A percentile compares a stretch with the other conserved stretches of the same genome.
These are phyloP conservation scores for Trametes hirsuta DNA, from an alignment of 1,284 basidiomycete genomes.

Conservation along the genomic window DNA sequence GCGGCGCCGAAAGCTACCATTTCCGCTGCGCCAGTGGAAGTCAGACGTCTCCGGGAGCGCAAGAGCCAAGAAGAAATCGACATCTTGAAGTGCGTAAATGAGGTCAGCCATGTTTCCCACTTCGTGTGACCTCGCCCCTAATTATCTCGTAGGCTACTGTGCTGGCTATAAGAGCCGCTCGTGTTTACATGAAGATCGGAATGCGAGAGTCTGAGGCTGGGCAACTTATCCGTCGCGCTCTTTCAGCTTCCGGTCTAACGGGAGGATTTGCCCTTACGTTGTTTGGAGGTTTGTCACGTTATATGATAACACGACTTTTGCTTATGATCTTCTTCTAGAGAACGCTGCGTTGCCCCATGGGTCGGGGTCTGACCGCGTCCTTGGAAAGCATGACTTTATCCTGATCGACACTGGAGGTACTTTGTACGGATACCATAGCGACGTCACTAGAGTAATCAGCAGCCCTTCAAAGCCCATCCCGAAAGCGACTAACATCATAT, in stretches of 20 bases:
- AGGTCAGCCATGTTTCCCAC: constrained; percentile 48
- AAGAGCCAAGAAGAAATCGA: constrained; percentile 75
- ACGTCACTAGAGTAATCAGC: constrained; percentile 71
- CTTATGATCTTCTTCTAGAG: constrained; percentile 45
- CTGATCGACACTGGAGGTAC: constrained; percentile 79
- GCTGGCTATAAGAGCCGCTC: constrained; percentile 71
- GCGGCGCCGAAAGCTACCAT: constrained; percentile 47
- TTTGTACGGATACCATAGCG: constrained; percentile 76
- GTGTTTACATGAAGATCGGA: constrained; percentile 65
- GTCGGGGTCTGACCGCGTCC: constrained; percentile 65
- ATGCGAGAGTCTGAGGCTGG: constrained; percentile 76
- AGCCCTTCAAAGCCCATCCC: not conserved
- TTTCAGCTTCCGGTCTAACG: constrained; percentile 59
- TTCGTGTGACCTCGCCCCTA: no score
- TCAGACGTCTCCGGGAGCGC: constrained; percentile 70
- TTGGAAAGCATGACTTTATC: constrained; percentile 64
- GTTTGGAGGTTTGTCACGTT: constrained; percentile 65
- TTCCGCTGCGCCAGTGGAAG: constrained; percentile 51
- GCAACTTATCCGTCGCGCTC: constrained; percentile 56
- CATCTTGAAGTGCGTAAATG: constrained; percentile 78
- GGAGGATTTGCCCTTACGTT: constrained; percentile 66
- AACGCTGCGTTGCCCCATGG: constrained; percentile 88
- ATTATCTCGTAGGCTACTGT: constrained; percentile 63
- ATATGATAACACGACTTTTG: not conserved
- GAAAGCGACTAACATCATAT: not conserved